Evolutionary conservation across 2,329 filamentous ascomycete species (phyloP).

Genomic region (Ceratocystis diversiconidia): DNA sequence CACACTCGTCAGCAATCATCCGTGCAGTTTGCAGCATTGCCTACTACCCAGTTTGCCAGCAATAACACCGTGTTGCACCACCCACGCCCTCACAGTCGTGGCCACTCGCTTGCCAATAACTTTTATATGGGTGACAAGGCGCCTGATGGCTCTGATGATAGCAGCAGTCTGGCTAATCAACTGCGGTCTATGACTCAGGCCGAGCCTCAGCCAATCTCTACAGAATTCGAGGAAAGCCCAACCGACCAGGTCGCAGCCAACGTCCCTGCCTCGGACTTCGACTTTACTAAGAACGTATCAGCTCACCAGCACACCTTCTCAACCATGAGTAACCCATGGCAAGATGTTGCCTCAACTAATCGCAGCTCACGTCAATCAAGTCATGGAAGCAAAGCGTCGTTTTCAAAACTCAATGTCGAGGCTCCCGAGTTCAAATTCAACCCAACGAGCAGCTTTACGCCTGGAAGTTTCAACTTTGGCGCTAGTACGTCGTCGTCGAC

Average conservation of each 20-base stretch:
- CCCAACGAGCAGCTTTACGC: slow-evolving; percentile 37
- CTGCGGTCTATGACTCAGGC: slow-evolving; percentile 30
- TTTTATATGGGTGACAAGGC: slow-evolving; percentile 43
- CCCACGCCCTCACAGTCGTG: slow-evolving; percentile 58
- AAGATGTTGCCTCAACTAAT: slow-evolving; percentile 33
- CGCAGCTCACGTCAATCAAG: slow-evolving; percentile 31
- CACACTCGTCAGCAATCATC: slow-evolving; percentile 32
- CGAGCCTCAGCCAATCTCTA: slow-evolving; percentile 31
- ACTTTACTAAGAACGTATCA: slow-evolving; percentile 31
- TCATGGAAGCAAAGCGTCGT: slow-evolving; percentile 54
- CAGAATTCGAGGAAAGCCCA: slow-evolving; percentile 57
- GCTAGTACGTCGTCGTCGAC: slow-evolving; percentile 24
- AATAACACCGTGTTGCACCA: slow-evolving; percentile 49
- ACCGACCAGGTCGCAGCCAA: slow-evolving; percentile 44
- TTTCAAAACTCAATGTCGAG: slow-evolving; percentile 73
- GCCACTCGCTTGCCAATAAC: slow-evolving; percentile 55
- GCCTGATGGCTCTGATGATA: slow-evolving; percentile 28
- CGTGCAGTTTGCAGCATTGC: slow-evolving; percentile 35
- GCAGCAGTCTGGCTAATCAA: slow-evolving; percentile 26
- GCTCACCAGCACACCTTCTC: slow-evolving; percentile 43
- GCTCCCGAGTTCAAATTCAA: slow-evolving; percentile 81
- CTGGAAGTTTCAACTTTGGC: slow-evolving; percentile 33
- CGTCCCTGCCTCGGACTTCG: slow-evolving; percentile 41
- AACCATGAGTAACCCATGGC: slow-evolving; percentile 46
- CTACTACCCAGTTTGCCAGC: slow-evolving; percentile 32